Evolutionary conservation across 148 eudicot species (phyloP).

Genomic region (Nepenthes mirabilis): DNA sequence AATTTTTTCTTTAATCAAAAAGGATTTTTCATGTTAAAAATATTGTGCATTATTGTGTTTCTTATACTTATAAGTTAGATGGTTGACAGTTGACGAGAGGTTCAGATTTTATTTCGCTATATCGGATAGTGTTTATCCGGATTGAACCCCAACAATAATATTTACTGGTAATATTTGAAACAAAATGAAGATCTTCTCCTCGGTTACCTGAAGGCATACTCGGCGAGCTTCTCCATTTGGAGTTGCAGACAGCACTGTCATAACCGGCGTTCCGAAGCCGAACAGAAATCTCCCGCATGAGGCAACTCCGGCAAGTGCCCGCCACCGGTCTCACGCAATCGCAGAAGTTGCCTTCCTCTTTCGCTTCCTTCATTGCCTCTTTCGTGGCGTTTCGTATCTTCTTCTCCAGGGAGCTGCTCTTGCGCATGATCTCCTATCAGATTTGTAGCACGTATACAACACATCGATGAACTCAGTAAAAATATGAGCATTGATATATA

Average conservation of each 20-base stretch:
- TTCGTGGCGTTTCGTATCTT: slow-evolving; percentile 44
- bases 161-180: too few relatives aligned
- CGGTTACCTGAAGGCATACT: slow-evolving; percentile 75
- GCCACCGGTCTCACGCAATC: slow-evolving; percentile 25
- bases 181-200: neutral
- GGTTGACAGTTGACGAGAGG: too few relatives aligned
- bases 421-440: slow-evolving; percentile 45
- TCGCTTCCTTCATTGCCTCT: slow-evolving; percentile 43
- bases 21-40: too few relatives aligned
- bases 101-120: too few relatives aligned
- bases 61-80: too few relatives aligned
- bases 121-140: too few relatives aligned
- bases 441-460: too few relatives aligned
- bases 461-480: too few relatives aligned
- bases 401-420: slow-evolving; percentile 43
- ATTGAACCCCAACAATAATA: too few relatives aligned
- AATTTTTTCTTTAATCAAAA: too few relatives aligned
- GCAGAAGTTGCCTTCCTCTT: slow-evolving; percentile 27
- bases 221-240: slow-evolving; percentile 77
- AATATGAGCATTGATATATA: too few relatives aligned
- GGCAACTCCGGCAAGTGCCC: slow-evolving; percentile 46
- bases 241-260: slow-evolving; percentile 60
- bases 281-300: slow-evolving; percentile 37
- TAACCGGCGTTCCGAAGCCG: slow-evolving; percentile 48
- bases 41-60: too few relatives aligned